A percentile compares a stretch with the other conserved stretches of the same genome.
phyloP scores from a whole-genome alignment of 2,329 filamentous ascomycete genomes.

The Ascomycota sp. region DNA sequence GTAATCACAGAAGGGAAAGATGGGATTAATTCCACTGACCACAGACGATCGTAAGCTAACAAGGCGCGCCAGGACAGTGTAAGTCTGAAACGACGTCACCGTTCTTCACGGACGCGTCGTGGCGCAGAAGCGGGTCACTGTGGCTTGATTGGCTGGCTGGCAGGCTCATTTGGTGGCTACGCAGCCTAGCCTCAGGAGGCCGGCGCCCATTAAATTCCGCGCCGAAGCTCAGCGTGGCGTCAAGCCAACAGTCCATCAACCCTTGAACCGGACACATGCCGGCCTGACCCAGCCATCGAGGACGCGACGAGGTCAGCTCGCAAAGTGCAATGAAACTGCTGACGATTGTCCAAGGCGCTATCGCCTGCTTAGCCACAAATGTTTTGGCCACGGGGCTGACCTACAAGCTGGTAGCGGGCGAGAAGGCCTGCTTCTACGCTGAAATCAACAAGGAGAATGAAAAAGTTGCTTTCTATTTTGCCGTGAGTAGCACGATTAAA shows the following conservation, averaged over 20 bases:
- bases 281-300: constrained; percentile 4
- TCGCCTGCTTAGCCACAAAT: constrained; percentile 47
- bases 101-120: background rate
- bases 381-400: constrained; percentile 78
- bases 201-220: constrained; percentile 6
- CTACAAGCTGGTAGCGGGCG: constrained; percentile 73
- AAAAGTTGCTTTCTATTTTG: constrained; percentile 97
- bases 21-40: too few species aligned
- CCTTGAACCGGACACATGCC: background rate
- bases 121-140: background rate
- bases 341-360: constrained; percentile 38
- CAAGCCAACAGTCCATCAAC: constrained; percentile 1
- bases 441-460: constrained; percentile 52
- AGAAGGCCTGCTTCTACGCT: constrained; percentile 89
- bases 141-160: constrained; percentile 1
- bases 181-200: background rate
- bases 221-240: constrained; percentile 5
- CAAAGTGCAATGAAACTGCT: constrained; percentile 39
- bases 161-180: too few species aligned
- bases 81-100: too few species aligned
- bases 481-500: constrained; percentile 32
- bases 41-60: too few species aligned
- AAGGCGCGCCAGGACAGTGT: too few species aligned
- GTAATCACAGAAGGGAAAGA: too few species aligned
- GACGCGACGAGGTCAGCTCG: constrained; percentile 10